Base-by-base conservation (phyloP, 169 alveolate species). In the Plasmodium fragile region DNA sequence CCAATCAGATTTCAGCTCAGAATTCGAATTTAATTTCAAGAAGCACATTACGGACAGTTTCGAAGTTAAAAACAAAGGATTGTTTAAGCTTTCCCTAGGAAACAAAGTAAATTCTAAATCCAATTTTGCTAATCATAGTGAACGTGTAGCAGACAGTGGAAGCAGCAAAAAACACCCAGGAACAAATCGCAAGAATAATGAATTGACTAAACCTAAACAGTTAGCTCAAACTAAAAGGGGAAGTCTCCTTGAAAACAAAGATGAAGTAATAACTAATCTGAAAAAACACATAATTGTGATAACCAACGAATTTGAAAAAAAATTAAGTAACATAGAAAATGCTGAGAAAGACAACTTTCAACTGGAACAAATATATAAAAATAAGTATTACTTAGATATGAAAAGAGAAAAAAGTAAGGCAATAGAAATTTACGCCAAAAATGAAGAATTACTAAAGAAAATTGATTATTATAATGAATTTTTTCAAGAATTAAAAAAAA, bases 361-460 rank as follows among this genome's bases (percentile, higher is more conserved):
- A 7, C 69, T 82, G 75, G 92, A 82, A 25, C 92, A 82, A 69
- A 82, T 82, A 4, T 82, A 82, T 82, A 82, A 82, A 43, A 82
- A 82, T 82, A 82, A 82, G 34, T 82, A 82, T 82, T 82, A 82
- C 34, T 36, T 69, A 41, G 92, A 82, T 82, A 82, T 82, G 22
- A 82, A 82, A 82, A 82, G 70, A 52, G 92, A 82, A 70, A 82
- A 82, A 82, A 82, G 18, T 18, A 82, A 70, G 52, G 53, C 53
- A 32, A 34, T 43, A 39, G 75, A 82, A 69, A 82, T 82, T 65
- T 49, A 13, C 43, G 52, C 49, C 73, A 36, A 82, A 82, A 82
- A 82, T 69, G 36, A 82, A 39, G 82, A 69, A 41, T 36, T 82
- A 43, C 32, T 82, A 41, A 82, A 52, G 81, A 53, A 65, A 82